Evolutionary conservation across 1,284 basidiomycete species (phyloP).

Genomic region (Moesziomyces parantarcticus): DNA sequence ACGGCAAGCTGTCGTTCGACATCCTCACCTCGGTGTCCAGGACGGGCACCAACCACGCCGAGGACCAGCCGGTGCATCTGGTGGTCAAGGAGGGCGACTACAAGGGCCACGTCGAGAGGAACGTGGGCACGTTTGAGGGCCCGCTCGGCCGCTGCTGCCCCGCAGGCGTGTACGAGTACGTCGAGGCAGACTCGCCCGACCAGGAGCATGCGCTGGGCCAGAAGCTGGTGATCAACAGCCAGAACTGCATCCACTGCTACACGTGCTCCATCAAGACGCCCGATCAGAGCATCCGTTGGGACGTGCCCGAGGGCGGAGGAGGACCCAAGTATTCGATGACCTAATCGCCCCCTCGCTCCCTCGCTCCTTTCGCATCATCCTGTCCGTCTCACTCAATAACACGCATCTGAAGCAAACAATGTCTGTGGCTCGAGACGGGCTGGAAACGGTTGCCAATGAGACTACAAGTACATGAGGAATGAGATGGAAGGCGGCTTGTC

Average conservation of each 20-base stretch:
- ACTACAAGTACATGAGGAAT: conserved; percentile 22
- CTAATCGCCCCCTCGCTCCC: conserved; percentile 7
- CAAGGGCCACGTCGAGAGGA: conserved; percentile 76
- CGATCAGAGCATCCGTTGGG: conserved; percentile 64
- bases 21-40: conserved; percentile 88
- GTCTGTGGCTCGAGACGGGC: background rate
- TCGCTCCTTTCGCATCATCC: background rate
- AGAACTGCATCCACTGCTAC: conserved; percentile 71
- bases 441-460: background rate
- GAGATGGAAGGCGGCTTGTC: background rate
- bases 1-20: conserved; percentile 93
- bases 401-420: conserved; percentile 10
- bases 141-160: conserved; percentile 90
- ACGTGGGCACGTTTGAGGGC: conserved; percentile 80
- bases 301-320: conserved; percentile 65
- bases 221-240: conserved; percentile 95
- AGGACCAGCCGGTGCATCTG: conserved; percentile 93
- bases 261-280: conserved; percentile 66
- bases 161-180: conserved; percentile 97
- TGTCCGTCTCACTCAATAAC: background rate
- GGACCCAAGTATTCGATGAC: conserved; percentile 66
- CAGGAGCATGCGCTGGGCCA: conserved; percentile 76
- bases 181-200: conserved; percentile 73
- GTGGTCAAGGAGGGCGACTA: conserved; percentile 71
- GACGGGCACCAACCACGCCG: conserved; percentile 95